phyloP scores from a whole-genome alignment of 2,329 filamentous ascomycete genomes.

The Botrytis tulipae region DNA sequence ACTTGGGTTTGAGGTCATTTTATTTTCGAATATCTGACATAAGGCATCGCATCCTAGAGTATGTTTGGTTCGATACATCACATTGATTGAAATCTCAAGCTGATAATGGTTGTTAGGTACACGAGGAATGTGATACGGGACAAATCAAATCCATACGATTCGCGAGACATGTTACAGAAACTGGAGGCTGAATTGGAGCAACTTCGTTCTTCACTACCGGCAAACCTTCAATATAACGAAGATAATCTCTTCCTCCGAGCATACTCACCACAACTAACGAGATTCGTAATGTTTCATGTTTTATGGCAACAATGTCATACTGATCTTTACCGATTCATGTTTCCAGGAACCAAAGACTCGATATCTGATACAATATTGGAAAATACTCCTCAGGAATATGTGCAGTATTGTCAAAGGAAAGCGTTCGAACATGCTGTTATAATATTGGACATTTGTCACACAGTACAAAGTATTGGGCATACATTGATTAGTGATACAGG shows the following conservation, averaged over 20 bases:
- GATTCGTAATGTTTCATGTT: conserved; percentile 20
- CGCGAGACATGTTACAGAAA: conserved; percentile 8
- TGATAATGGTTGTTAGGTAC: conserved; percentile 1
- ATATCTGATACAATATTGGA: conserved; percentile 13
- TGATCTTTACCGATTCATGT: conserved; percentile 18
- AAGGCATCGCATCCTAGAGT: conserved; percentile 19
- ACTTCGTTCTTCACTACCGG: conserved; percentile 13
- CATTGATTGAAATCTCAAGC: too few species aligned
- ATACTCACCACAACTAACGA: conserved; percentile 18
- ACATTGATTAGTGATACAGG: conserved; percentile 17
- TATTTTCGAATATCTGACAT: conserved; percentile 22
- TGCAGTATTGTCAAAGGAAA: conserved; percentile 14
- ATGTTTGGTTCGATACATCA: not conserved
- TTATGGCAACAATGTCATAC: conserved; percentile 20
- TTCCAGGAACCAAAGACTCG: conserved; percentile 16
- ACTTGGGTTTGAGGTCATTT: conserved; percentile 18
- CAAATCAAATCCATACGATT: conserved; percentile 18
- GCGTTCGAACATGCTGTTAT: conserved; percentile 16
- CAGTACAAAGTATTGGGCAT: conserved; percentile 18
- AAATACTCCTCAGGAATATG: conserved; percentile 5
- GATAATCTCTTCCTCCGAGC: conserved; percentile 21
- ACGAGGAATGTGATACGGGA: conserved; percentile 15
- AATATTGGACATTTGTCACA: conserved; percentile 15
- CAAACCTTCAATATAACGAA: conserved; percentile 20
- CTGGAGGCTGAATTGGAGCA: conserved; percentile 13